Conservation (phyloP, 371 early-diverging fungal genomes). For the Zancudomyces culisetae region DNA sequence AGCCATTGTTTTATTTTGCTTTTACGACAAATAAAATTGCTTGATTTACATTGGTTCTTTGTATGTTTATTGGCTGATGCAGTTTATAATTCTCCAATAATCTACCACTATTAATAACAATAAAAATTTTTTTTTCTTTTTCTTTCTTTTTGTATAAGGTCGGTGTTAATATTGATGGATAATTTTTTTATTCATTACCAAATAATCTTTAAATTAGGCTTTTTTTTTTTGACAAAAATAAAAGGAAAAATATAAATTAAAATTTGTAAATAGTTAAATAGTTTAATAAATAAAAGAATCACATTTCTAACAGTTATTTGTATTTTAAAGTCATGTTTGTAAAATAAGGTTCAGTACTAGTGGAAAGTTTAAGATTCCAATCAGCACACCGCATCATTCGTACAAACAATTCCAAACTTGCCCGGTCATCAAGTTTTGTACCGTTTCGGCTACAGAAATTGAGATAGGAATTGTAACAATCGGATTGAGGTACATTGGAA, state of each 20-base stretch:
- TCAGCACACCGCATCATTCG: slow-evolving; percentile 20
- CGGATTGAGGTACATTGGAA: slow-evolving; percentile 11
- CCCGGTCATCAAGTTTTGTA: slow-evolving; percentile 13
- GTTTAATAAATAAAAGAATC: background rate
- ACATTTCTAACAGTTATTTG: background rate
- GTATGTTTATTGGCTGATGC: too few relatives aligned
- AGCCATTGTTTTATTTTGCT: too few relatives aligned
- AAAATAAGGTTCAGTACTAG: slow-evolving; percentile 6
- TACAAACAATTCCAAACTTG: slow-evolving; percentile 16
- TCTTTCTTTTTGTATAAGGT: too few relatives aligned
- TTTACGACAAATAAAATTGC: too few relatives aligned
- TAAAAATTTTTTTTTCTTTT: too few relatives aligned
- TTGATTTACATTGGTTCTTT: too few relatives aligned
- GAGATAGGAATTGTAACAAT: slow-evolving; percentile 12
- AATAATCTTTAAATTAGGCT: too few relatives aligned
- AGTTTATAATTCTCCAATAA: too few relatives aligned
- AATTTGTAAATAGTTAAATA: background rate
- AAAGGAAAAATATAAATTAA: background rate
- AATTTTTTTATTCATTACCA: too few relatives aligned
- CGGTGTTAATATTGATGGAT: too few relatives aligned
- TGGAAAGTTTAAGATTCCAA: slow-evolving; percentile 18
- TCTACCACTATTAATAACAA: too few relatives aligned
- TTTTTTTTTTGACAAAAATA: too few relatives aligned
- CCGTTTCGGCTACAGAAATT: slow-evolving; percentile 24
- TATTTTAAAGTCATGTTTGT: background rate